Evolutionary conservation across 1,284 basidiomycete species (phyloP), one percentile per base, ranked within the genome.

Genomic region (Schizopora paradoxa): DNA sequence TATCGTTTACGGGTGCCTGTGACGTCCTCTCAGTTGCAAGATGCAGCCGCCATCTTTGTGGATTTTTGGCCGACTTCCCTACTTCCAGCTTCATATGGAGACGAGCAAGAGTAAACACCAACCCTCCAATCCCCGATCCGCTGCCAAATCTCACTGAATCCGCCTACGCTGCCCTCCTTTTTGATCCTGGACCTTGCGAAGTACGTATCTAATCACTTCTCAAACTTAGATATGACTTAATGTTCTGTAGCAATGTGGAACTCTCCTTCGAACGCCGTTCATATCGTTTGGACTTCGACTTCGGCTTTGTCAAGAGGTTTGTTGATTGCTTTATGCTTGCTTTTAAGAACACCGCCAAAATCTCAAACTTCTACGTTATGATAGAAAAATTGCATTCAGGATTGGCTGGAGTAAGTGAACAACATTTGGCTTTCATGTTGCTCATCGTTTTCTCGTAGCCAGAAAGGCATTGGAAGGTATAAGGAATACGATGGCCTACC

Each of bases 131-230:
- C 18, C 78, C 77, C 1, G 69, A 75, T 33, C 74, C 73, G 0
- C 58, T 57, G 0, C 56, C 58, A 0, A 60, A 60, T 14, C 63
- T 68, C 31, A 65, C 62, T 2, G 73, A 75, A 49, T 49, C 69
- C 0, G 59, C 65, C 2, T 83, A 77, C 57, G 79, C 77, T 13
- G 73, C 80, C 0, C 74, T 82, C 48, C 51, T 85, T 26, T 86
- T 80, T 49, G 76, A 77, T 53, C 61, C 58, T 1, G 80, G 79
- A 0, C n/a, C 48, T 2, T 86, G 83, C 54, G 71, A 75, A 59
- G 79, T 83, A 51, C 29, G 67, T 53, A 11, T 23, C 29, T 47
- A 21, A n/a, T 33, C 34, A 5, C 18, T 29, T 16, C n/a, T 6
- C 21, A 25, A 34, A 11, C 22, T 36, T n/a, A 25, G 10, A 11